Percentiles rank a stretch among this genome's conserved stretches.
These are phyloP conservation scores for Sarocladiaceae sp. DNA, from an alignment of 2,329 filamentous ascomycete species.

Conservation along the genomic window DNA sequence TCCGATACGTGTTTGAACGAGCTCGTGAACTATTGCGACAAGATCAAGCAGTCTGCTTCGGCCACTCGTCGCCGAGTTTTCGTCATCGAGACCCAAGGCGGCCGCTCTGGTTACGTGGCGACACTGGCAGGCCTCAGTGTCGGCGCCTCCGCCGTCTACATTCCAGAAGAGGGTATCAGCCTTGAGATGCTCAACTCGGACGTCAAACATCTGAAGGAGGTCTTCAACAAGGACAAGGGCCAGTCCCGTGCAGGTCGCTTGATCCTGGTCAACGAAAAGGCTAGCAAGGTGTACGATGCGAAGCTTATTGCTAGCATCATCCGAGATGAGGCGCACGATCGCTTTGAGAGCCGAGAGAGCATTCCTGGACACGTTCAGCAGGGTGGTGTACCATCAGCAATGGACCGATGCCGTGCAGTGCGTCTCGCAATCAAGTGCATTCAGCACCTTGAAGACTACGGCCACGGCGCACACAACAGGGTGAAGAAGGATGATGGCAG, in stretches of 20 bases:
- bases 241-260: constrained; percentile 87
- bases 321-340: constrained; percentile 83
- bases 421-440: constrained; percentile 92
- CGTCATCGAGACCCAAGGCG: constrained; percentile 96
- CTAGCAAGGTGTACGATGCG: constrained; percentile 84
- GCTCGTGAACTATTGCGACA: constrained; percentile 91
- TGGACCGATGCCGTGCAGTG: constrained; percentile 92
- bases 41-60: constrained; percentile 94
- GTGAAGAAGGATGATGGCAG: constrained; percentile 72
- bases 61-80: constrained; percentile 91
- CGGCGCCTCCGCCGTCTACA: constrained; percentile 90
- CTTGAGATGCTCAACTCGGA: constrained; percentile 90
- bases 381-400: constrained; percentile 85
- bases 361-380: constrained; percentile 95
- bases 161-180: constrained; percentile 91
- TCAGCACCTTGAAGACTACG: constrained; percentile 80
- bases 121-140: constrained; percentile 88
- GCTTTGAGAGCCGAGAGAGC: constrained; percentile 88
- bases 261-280: constrained; percentile 95
- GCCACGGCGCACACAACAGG: constrained; percentile 58
- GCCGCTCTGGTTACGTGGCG: constrained; percentile 88
- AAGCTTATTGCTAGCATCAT: constrained; percentile 96
- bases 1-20: constrained; percentile 97
- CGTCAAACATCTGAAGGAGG: constrained; percentile 81
- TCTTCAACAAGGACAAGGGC: constrained; percentile 81